Evolutionary conservation across 805 yeast genomes (phyloP), one percentile per base, ranked within the genome.

Genomic region (Wickerhamiella allomyrinae): DNA sequence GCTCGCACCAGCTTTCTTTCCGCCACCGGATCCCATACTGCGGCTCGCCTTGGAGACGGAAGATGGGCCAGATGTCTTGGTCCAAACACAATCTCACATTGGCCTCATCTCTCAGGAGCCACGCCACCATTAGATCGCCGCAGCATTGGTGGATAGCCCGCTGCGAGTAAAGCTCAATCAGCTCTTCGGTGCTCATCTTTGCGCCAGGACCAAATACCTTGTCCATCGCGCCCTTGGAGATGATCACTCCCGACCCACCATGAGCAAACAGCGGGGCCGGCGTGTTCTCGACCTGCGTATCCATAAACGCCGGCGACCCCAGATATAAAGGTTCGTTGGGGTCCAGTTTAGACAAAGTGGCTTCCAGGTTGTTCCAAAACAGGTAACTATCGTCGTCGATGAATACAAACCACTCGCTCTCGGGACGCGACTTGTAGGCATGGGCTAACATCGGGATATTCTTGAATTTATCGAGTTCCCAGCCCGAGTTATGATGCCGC

Each of bases 221-320:
- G 14, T 49, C 46, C 51, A 61, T 48, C 5, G 63, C 57, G 3
- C 55, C 59, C 2, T 51, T 49, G 7, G 64, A 58, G 15, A 61
- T 41, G 2, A 59, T 53, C 4, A 61, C 57, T 7, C 65, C 67
- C 1, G 60, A 49, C 6, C 66, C 67, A n/a, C 67, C 67, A 42
- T 62, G 65, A 11, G 63, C 66, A 46, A 61, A 63, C 25, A 43
- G 33, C 20, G 45, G 42, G 34, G 41, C 49, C 15, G 6, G 42
- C 47, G 29, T 45, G 9, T 37, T 40, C 27, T 36, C 5, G 15
- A 20, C 11, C 6, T 22, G 4, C 5, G 10, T 6, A 3, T 10
- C 9, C n/a, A 23, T 13, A n/a, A 3, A 7, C 19, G 60, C 59
- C 2, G 52, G 53, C 1, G 53, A 42, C 1, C 67, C 67, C 27